Evolutionary conservation across 768 basidiomycete species (phyloP), one percentile per base, ranked within the genome.

Genomic region (Suillus sp.): DNA sequence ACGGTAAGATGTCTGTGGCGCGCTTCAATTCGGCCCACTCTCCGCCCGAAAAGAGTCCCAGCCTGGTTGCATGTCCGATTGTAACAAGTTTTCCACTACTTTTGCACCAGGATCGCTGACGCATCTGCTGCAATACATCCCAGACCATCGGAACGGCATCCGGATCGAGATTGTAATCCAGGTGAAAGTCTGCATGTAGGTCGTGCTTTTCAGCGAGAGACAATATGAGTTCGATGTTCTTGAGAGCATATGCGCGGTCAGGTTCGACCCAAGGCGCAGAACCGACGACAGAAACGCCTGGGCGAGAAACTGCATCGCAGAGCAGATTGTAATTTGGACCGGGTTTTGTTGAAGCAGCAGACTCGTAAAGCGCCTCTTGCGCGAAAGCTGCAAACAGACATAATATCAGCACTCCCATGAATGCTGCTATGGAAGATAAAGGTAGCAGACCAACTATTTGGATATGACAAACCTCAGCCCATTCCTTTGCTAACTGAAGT

Each of bases 251-350:
- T 25, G 75, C 72, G 38, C 70, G 62, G 16, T 78, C 82, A 48
- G 79, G 81, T 68, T 90, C 87, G 35, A 87, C 84, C 73, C 88
- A 89, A 0, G 86, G 87, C 32, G 87, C 87, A 42, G 86, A 90
- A 35, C 87, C 87, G 45, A 89, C 73, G 30, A 81, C 86, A 37
- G 78, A 76, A 25, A 88, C 78, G 8, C 78, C 80, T 6, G 71
- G 70, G 30, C 72, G 72, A 32, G 66, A 61, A 10, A 78, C 71
- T n/a, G 84, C 86, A 48, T 75, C 66, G 35, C 69, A 71, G 6
- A 89, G 78, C 51, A 86, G 76, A 20, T 65, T 64, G 62, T 78
- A 81, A 68, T 88, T 87, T 30, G 69, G 67, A 8, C 82, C 81
- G 42, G 81, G 79, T 43, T 69, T 68, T 13, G 66, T 67, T 63